Evolutionary conservation across 345 rosid species (phyloP), one percentile per base, ranked within the genome.

Genomic region (Noccaea bulbosa): DNA sequence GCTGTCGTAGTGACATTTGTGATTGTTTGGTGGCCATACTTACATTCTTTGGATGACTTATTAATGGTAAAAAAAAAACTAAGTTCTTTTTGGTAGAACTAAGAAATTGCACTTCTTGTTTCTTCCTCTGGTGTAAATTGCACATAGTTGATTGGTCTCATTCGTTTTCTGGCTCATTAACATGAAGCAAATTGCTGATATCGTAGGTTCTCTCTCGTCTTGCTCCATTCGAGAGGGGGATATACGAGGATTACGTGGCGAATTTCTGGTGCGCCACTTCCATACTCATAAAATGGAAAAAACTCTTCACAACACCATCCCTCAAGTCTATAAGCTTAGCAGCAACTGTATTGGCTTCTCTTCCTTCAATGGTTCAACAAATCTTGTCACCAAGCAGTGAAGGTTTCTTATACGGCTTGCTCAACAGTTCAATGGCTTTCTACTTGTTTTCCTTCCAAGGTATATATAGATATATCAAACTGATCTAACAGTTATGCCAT

Each of bases 181-280:
- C 24, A 6, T 44, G 44, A 72, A 54, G 0, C 62, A 49, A 45
- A 74, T 35, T 69, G 46, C 17, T 66, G 71, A 71, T 66, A 49
- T 7, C 38, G 33, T 83, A 94, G 97, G 96, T 91, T 80, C 81
- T 91, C 39, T 84, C 85, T 44, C 96, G 93, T 64, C 92, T 91
- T 73, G 96, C 96, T 79, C 99, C 99, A 48, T 94, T 94, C 41
- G 96, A 91, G 78, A 89, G 99, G 73, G 98, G 99, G 50, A 81
- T 94, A 84, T 94, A 94, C 6, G 98, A 94, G 84, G 98, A 94
- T 73, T 89, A 91, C 72, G 98, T 94, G 35, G 98, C 98, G 37
- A 91, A 91, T 79, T 89, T 94, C 79, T 94, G 98, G 99, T 94
- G 99, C 76, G 75, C 93, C 37, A 75, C 90, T 22, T 91, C 96